Evolutionary conservation across 169 alveolate genomes (phyloP).

Genomic region (Eimeria praecox): DNA sequence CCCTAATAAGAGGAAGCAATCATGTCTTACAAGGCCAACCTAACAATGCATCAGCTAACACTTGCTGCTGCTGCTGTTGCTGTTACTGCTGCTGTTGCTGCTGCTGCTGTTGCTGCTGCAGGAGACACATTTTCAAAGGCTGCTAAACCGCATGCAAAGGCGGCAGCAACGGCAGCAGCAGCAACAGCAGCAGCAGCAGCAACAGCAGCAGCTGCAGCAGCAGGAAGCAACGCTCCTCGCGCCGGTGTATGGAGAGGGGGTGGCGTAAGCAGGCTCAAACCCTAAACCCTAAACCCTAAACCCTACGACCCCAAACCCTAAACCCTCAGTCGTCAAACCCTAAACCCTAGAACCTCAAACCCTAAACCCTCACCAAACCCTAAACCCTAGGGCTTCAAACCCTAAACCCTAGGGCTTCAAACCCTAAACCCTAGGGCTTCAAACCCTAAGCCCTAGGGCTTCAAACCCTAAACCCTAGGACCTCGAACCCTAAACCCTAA

Average conservation of each 20-base stretch:
- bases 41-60: too few species aligned
- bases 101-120: constrained; percentile 39
- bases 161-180: constrained; percentile 2
- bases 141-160: constrained; percentile 24
- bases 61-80: not conserved
- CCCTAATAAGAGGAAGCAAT: not conserved
- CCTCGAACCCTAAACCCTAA: not conserved
- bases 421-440: not conserved
- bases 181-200: not conserved
- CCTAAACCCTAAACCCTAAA: not conserved
- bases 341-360: not conserved
- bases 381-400: too few species aligned
- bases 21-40: too few species aligned
- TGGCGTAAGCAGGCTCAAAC: constrained; percentile 20
- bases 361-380: constrained; percentile 13
- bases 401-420: not conserved
- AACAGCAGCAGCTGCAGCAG: constrained; percentile 36
- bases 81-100: not conserved
- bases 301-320: not conserved
- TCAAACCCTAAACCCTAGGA: too few species aligned
- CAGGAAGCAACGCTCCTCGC: constrained; percentile 11
- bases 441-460: not conserved
- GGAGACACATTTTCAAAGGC: constrained; percentile 17
- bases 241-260: constrained; percentile 32
- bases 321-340: not conserved